A percentile compares a stretch with the other conserved stretches of the same genome.
phyloP scores from a whole-genome alignment of 2,329 filamentous ascomycete genomes.

The Didymella pomorum region DNA sequence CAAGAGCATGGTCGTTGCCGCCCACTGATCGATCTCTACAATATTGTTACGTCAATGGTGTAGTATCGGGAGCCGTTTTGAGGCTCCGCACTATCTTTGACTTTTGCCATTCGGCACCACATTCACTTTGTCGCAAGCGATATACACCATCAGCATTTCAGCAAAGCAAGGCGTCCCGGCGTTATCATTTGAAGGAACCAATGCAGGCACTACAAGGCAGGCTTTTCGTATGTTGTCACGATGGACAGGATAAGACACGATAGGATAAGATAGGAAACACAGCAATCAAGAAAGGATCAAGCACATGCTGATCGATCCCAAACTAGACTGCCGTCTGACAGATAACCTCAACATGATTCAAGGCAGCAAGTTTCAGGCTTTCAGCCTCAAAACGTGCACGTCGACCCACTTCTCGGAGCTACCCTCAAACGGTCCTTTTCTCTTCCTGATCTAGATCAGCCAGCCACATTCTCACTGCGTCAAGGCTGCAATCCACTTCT shows the following conservation, averaged over 20 bases:
- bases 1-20: conserved; percentile 20
- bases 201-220: conserved; percentile 4
- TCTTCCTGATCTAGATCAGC: conserved; percentile 11
- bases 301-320: conserved; percentile 4
- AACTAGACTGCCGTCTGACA: not conserved
- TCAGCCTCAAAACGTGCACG: conserved; percentile 17
- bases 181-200: conserved; percentile 8
- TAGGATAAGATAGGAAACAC: conserved; percentile 4
- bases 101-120: conserved; percentile 4
- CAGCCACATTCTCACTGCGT: conserved; percentile 11
- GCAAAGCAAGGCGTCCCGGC: conserved; percentile 17
- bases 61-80: not conserved
- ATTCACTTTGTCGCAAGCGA: conserved; percentile 7
- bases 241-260: conserved; percentile 1
- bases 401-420: conserved; percentile 10
- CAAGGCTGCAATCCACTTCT: not conserved
- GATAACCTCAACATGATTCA: conserved; percentile 7
- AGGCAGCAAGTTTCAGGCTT: conserved; percentile 9
- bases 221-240: conserved; percentile 8
- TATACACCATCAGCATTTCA: conserved; percentile 16
- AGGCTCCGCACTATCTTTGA: not conserved
- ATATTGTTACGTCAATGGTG: not conserved
- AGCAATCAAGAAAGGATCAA: conserved; percentile 6
- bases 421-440: conserved; percentile 15
- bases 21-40: conserved; percentile 10